Conservation (phyloP, 2,329 filamentous ascomycete genomes). For the Diaporthe aspalathi region DNA sequence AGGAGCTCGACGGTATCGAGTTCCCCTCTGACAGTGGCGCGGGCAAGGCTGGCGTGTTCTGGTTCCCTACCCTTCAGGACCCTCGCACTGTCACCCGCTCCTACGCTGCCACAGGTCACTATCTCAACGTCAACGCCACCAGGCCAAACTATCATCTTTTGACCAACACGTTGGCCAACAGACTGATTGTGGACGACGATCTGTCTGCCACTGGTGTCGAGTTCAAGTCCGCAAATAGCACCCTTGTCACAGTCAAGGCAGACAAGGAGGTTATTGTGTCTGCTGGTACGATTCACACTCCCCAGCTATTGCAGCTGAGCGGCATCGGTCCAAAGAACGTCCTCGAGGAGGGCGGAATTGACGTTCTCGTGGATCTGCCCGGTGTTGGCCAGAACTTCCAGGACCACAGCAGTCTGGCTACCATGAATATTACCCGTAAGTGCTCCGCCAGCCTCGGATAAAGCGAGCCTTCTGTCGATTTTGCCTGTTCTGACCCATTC, state of each 20-base stretch:
- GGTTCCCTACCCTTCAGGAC: slow-evolving; percentile 56
- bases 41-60: slow-evolving; percentile 54
- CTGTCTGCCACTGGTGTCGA: slow-evolving; percentile 48
- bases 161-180: slow-evolving; percentile 46
- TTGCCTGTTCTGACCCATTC: not conserved
- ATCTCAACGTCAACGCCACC: slow-evolving; percentile 41
- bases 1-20: slow-evolving; percentile 52
- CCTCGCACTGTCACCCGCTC: slow-evolving; percentile 50
- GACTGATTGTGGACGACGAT: slow-evolving; percentile 40
- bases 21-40: slow-evolving; percentile 54
- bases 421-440: slow-evolving; percentile 45
- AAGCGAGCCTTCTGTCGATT: not conserved
- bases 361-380: slow-evolving; percentile 54
- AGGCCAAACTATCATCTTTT: slow-evolving; percentile 49
- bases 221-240: slow-evolving; percentile 43
- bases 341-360: slow-evolving; percentile 56
- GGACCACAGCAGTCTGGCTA: slow-evolving; percentile 54
- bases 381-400: slow-evolving; percentile 63
- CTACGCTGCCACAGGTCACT: slow-evolving; percentile 54
- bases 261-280: slow-evolving; percentile 57
- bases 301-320: slow-evolving; percentile 51
- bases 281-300: slow-evolving; percentile 55
- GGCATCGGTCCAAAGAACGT: slow-evolving; percentile 54
- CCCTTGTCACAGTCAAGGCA: slow-evolving; percentile 43
- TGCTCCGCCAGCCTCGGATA: slow-evolving; percentile 3